Base-by-base conservation (phyloP, 139 green algal species). In the Chlamydomonas sp. region DNA sequence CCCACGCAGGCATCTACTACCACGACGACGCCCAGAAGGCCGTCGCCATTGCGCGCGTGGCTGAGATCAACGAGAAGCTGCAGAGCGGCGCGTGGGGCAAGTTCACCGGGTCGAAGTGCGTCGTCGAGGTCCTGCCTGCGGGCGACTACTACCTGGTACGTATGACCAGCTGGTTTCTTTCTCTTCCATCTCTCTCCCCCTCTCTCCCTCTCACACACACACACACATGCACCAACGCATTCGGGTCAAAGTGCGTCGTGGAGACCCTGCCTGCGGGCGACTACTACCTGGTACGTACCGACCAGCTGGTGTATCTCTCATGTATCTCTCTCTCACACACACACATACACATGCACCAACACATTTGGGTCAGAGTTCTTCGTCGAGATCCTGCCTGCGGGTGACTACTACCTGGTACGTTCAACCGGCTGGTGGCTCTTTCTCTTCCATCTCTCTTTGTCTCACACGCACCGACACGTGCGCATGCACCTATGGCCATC, bases 1-100 rank as follows among this genome's bases (percentile, higher is more conserved):
- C 10, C 30, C 43, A 16, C 13, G 43, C 13, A 54, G 88, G 69
- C n/a, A 87, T 96, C 30, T 96, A 91, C 79, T 87, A 79, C 63
- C 84, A 95, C 48, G 50, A 71, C 24, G 47, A 67, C 26, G 49
- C 58, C 35, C 71, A 76, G 63, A 60, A 67, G 37, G 49, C 34
- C 5, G 37, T 24, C 5, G 63, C 49, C 1, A 5, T 33, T 20
- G 29, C 5, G 62, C 54, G 29, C 36, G 37, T 69, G 33, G 62
- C 20, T 6, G 36, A 69, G 29, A 36, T 69, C 36, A 69, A 57
- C 34, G 37, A 54, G 35, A 34, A 69, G 37, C 62, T 69, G 30
- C 36, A 35, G 22, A 63, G 8, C 3, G 65, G 65, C 5, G 8
- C 24, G n/a, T 69, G 24, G 4, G 37, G 37, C 59, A 66, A 30